Evolutionary conservation across 2,329 filamentous ascomycete genomes (phyloP).

Genomic region (Lecanicillium sp.): DNA sequence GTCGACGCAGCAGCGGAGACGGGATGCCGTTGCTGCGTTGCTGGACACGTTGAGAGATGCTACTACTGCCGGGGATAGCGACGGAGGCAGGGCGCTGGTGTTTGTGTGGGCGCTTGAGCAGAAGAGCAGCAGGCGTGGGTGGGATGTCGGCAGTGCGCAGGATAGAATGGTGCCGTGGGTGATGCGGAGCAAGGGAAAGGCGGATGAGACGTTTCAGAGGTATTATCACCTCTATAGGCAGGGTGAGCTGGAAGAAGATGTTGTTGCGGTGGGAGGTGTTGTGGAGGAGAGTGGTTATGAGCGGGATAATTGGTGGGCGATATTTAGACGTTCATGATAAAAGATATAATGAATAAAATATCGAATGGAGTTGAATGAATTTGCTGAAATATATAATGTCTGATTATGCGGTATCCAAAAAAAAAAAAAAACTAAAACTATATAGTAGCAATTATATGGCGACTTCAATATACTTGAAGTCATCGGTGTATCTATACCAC

Average conservation of each 20-base stretch:
- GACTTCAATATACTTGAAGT: too few species aligned
- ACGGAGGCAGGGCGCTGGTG: constrained; percentile 61
- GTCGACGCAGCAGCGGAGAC: constrained; percentile 64
- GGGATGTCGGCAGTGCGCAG: constrained; percentile 75
- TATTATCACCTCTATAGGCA: constrained; percentile 92
- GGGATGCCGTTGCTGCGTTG: constrained; percentile 63
- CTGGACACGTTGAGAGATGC: constrained; percentile 28
- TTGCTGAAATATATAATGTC: too few species aligned
- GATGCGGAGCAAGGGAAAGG: constrained; percentile 34
- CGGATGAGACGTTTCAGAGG: constrained; percentile 62
- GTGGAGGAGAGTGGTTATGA: constrained; percentile 83
- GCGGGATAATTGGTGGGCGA: constrained; percentile 97
- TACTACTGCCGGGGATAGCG: constrained; percentile 8
- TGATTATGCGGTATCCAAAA: not conserved
- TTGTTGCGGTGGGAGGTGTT: constrained; percentile 62
- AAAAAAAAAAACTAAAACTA: not conserved
- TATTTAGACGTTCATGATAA: constrained; percentile 30
- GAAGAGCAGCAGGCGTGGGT: constrained; percentile 74
- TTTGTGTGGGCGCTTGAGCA: constrained; percentile 98
- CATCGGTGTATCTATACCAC: too few species aligned
- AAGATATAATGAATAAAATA: not conserved
- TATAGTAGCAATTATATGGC: not conserved
- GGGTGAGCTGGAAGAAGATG: constrained; percentile 78
- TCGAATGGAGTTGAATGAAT: constrained; percentile 1
- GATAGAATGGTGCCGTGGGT: constrained; percentile 98